Conservation (phyloP, 164 flowering plant genomes). For the Vitis cinerea region DNA sequence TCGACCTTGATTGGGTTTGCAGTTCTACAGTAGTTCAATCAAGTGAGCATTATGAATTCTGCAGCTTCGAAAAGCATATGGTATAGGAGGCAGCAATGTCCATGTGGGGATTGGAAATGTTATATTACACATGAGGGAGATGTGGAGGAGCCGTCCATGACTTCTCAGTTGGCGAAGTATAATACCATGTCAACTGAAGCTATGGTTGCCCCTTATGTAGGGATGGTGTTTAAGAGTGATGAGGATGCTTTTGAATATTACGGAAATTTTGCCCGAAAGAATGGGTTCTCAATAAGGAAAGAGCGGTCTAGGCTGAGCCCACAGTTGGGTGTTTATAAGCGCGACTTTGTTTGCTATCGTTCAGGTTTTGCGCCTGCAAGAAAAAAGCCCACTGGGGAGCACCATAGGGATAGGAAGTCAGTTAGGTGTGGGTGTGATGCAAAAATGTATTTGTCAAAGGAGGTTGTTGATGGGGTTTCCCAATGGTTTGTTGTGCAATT, state of each 20-base stretch:
- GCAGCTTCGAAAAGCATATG: conserved; percentile 44
- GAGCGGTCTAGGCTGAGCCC: conserved; percentile 62
- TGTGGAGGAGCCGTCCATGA: conserved; percentile 21
- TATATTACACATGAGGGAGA: conserved; percentile 51
- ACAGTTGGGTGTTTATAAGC: conserved; percentile 53
- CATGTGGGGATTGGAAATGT: conserved; percentile 82
- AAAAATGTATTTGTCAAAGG: conserved; percentile 65
- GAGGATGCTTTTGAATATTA: conserved; percentile 68
- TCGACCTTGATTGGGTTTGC: background rate
- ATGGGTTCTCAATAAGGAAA: conserved; percentile 71
- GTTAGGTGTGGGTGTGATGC: conserved; percentile 76
- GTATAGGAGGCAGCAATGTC: conserved; percentile 69
- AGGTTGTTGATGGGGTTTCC: conserved; percentile 47
- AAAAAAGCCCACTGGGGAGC: conserved; percentile 48
- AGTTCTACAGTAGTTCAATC: background rate
- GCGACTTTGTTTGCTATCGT: conserved; percentile 73
- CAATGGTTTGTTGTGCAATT: conserved; percentile 69
- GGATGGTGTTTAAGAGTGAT: conserved; percentile 60
- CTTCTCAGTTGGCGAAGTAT: conserved; percentile 35
- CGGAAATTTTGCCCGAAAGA: conserved; percentile 58
- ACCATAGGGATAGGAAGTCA: conserved; percentile 63
- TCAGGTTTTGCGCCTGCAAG: conserved; percentile 58
- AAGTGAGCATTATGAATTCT: conserved; percentile 19
- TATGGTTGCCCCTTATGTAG: conserved; percentile 57
- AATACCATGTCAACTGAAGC: conserved; percentile 24